Evolutionary conservation across 768 basidiomycete genomes (phyloP).

Genomic region (Kwoniella shandongensis): DNA sequence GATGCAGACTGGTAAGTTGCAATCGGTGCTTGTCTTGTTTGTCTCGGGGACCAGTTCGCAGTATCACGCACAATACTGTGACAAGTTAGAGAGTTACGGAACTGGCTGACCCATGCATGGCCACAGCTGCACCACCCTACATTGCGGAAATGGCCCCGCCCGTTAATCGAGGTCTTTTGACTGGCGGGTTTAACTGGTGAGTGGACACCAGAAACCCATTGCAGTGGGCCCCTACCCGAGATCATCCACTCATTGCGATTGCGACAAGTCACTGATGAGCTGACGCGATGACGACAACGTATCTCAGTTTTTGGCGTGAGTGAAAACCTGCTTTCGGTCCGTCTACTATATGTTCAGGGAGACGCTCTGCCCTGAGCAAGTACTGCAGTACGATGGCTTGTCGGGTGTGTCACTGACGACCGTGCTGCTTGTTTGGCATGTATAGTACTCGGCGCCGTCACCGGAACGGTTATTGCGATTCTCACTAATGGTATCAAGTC

Average conservation of each 20-base stretch:
- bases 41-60: background rate
- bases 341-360: too few species aligned
- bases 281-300: background rate
- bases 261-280: too few species aligned
- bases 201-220: background rate
- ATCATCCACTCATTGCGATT: too few species aligned
- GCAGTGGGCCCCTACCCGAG: too few species aligned
- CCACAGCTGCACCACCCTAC: slow-evolving; percentile 33
- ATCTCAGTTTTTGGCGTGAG: slow-evolving; percentile 23
- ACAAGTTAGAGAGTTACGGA: too few species aligned
- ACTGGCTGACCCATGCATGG: too few species aligned
- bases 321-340: too few species aligned
- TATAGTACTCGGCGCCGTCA: slow-evolving; percentile 23
- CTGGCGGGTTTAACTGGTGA: slow-evolving; percentile 18
- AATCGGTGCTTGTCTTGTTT: background rate
- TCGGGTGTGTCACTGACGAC: too few species aligned
- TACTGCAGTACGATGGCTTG: too few species aligned
- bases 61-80: background rate
- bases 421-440: too few species aligned
- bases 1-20: slow-evolving; percentile 27
- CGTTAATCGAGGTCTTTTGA: slow-evolving; percentile 20
- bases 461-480: slow-evolving; percentile 17
- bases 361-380: too few species aligned
- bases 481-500: slow-evolving; percentile 14
- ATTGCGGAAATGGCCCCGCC: slow-evolving; percentile 35